These are phyloP conservation scores for Ophiostoma australiae DNA, from an alignment of 2,329 filamentous ascomycete genomes.

Conservation along the genomic window DNA sequence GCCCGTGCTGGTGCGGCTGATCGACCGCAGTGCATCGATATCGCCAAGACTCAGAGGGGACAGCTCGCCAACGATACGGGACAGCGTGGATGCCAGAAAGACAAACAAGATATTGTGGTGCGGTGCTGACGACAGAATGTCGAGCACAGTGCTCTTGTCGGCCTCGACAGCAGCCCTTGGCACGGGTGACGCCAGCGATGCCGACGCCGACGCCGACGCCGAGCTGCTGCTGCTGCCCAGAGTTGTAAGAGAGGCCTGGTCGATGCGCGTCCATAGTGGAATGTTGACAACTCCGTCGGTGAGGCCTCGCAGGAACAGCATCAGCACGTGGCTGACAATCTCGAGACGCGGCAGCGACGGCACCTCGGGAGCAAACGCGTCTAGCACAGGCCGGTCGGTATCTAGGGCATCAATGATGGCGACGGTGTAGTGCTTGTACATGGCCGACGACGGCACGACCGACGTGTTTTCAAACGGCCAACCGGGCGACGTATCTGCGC, in stretches of 20 bases:
- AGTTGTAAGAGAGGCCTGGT: conserved; percentile 41
- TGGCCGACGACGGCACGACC: background rate
- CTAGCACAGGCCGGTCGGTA: conserved; percentile 56
- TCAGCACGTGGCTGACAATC: conserved; percentile 62
- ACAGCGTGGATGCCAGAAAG: conserved; percentile 74
- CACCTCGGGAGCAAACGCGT: conserved; percentile 58
- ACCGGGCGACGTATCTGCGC: conserved; percentile 42
- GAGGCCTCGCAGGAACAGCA: conserved; percentile 69
- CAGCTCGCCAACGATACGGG: conserved; percentile 48
- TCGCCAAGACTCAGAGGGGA: conserved; percentile 39
- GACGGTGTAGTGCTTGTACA: conserved; percentile 18
- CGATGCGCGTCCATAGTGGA: conserved; percentile 65
- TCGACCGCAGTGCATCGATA: conserved; percentile 34
- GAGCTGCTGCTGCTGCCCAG: conserved; percentile 29
- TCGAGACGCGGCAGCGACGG: conserved; percentile 67
- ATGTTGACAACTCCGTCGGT: conserved; percentile 73
- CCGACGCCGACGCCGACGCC: background rate
- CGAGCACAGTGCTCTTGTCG: conserved; percentile 56
- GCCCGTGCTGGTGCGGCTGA: conserved; percentile 15
- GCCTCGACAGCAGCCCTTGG: conserved; percentile 35
- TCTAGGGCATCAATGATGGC: conserved; percentile 65
- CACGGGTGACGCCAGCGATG: background rate
- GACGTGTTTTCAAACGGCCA: conserved; percentile 51
- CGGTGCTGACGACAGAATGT: conserved; percentile 65
- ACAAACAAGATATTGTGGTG: conserved; percentile 87